Conservation (phyloP, 164 flowering plant genomes). For the Amborella trichopoda region DNA sequence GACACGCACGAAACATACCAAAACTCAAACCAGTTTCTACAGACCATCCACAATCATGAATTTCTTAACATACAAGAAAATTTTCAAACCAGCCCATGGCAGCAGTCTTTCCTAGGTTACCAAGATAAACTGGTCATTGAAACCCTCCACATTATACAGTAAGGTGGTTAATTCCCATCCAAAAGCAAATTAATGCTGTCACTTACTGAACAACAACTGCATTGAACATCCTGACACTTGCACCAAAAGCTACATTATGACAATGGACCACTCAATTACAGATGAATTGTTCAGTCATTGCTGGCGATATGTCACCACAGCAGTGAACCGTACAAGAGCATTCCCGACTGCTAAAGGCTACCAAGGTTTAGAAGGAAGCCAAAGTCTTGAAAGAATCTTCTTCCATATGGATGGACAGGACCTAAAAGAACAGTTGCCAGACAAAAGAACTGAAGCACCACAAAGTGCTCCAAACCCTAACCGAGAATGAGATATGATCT, state of each 20-base stretch:
- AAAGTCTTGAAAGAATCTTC: constrained; percentile 26
- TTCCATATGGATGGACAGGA: constrained; percentile 35
- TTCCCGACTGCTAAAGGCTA: constrained; percentile 24
- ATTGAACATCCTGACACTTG: constrained; percentile 22
- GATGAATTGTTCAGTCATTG: constrained; percentile 21
- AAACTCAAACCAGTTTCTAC: constrained; percentile 4
- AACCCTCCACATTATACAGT: constrained; percentile 10
- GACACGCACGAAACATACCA: background rate
- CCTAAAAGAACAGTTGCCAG: constrained; percentile 26
- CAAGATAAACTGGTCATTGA: constrained; percentile 7
- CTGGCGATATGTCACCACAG: constrained; percentile 26
- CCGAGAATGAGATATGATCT: constrained; percentile 51
- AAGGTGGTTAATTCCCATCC: constrained; percentile 7
- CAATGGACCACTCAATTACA: constrained; percentile 25
- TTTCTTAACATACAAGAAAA: background rate
- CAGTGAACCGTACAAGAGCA: constrained; percentile 29
- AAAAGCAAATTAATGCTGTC: constrained; percentile 4
- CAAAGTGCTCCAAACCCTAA: constrained; percentile 43
- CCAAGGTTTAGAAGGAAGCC: constrained; percentile 21
- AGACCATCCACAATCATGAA: constrained; percentile 3
- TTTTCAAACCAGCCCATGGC: constrained; percentile 7
- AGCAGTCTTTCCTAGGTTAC: constrained; percentile 1
- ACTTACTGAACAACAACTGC: constrained; percentile 16
- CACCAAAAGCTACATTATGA: constrained; percentile 23
- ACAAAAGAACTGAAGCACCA: constrained; percentile 39